These are phyloP conservation scores for Yamadazyma insecticola DNA, from an alignment of 805 yeast genomes.

Conservation along the genomic window DNA sequence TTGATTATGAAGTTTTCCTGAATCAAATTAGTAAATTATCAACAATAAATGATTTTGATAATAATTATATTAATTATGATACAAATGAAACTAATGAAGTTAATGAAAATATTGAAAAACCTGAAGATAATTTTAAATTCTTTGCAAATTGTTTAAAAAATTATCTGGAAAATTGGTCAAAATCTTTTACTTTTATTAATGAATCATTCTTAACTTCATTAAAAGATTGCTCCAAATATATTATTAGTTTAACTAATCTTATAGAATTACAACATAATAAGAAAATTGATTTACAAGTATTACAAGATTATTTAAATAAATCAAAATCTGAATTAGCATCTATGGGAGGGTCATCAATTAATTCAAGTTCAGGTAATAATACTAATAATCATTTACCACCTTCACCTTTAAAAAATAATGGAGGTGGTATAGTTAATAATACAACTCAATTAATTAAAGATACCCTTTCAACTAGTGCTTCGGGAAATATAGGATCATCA, in stretches of 20 bases:
- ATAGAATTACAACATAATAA: conserved; percentile 86
- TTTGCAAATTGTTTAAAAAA: conserved; percentile 34
- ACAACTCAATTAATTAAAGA: conserved; percentile 45
- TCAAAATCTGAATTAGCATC: conserved; percentile 67
- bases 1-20: conserved; percentile 69
- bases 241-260: conserved; percentile 44
- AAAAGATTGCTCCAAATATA: conserved; percentile 80
- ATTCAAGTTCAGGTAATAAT: conserved; percentile 12
- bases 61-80: conserved; percentile 4
- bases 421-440: conserved; percentile 35
- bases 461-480: conserved; percentile 46
- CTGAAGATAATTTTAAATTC: conserved; percentile 29
- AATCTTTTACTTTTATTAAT: conserved; percentile 52
- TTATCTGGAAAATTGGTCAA: conserved; percentile 38
- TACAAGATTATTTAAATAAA: conserved; percentile 71
- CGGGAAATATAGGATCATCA: conserved; percentile 35
- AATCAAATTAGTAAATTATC: conserved; percentile 67
- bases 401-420: conserved; percentile 21
- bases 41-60: conserved; percentile 26
- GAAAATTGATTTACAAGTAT: conserved; percentile 84
- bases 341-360: conserved; percentile 23
- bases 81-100: conserved; percentile 2
- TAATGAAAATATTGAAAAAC: conserved; percentile 4
- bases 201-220: conserved; percentile 77
- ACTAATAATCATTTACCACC: conserved; percentile 20